A percentile compares a stretch with the other conserved stretches of the same genome.
phyloP scores from a whole-genome alignment of 2,329 filamentous ascomycete genomes.

The Exophiala spinifera region DNA sequence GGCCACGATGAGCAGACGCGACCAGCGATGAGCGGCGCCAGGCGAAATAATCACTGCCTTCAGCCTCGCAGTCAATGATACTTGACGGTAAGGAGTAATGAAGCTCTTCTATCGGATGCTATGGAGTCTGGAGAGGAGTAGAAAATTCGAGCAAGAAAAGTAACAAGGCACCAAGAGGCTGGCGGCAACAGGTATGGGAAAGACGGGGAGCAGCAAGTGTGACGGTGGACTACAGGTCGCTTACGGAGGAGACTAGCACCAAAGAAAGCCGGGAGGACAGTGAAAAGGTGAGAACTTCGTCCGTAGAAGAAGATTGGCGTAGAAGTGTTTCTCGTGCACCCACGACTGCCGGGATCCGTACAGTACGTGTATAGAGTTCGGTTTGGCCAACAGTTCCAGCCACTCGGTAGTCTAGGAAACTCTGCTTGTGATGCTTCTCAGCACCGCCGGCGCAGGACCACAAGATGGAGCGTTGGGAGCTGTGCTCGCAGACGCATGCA shows the following conservation, averaged over 20 bases:
- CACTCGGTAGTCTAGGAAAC: too few species aligned
- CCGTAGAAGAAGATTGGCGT: not conserved
- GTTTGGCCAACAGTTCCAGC: too few species aligned
- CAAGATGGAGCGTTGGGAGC: too few species aligned
- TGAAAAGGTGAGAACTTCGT: not conserved
- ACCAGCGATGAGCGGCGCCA: not conserved
- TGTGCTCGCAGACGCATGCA: not conserved
- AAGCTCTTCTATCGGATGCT: not conserved
- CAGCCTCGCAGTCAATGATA: not conserved
- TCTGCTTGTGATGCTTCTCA: too few species aligned
- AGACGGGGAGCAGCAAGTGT: conserved; percentile 9
- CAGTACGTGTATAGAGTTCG: too few species aligned
- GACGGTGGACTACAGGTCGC: conserved; percentile 2
- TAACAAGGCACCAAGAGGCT: not conserved
- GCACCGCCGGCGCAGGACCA: too few species aligned
- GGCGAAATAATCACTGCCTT: not conserved
- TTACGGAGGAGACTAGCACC: not conserved
- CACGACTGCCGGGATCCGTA: too few species aligned
- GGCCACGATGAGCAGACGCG: not conserved
- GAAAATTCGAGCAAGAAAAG: conserved; percentile 6
- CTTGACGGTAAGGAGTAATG: not conserved
- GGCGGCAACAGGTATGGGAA: conserved; percentile 32
- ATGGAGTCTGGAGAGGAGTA: conserved; percentile 1
- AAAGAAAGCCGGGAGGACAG: not conserved
- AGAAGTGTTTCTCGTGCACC: too few species aligned